These are phyloP conservation scores for Ziziphus jujuba DNA, from an alignment of 306 rosid species.

Conservation along the genomic window DNA sequence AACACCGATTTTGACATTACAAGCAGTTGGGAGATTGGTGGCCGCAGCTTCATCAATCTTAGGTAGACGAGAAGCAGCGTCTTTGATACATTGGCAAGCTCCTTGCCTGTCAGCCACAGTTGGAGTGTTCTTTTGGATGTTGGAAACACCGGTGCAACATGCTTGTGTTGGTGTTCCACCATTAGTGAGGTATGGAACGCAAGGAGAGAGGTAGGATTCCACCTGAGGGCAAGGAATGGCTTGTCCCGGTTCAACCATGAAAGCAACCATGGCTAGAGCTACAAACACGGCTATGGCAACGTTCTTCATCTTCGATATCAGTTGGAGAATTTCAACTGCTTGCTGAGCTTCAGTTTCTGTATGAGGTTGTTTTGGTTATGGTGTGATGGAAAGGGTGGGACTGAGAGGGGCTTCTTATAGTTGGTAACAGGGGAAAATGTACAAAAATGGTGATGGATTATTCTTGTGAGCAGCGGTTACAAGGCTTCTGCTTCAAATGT, in stretches of 20 bases:
- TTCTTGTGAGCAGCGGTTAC: neutral
- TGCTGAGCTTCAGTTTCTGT: neutral
- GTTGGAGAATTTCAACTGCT: neutral
- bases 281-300: neutral
- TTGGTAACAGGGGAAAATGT: neutral
- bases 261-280: neutral
- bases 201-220: neutral
- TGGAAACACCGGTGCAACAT: constrained; percentile 23
- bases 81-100: constrained; percentile 36
- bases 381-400: neutral
- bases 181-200: constrained; percentile 17
- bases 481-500: neutral
- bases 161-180: neutral
- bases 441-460: neutral
- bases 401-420: neutral
- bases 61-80: fast-evolving
- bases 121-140: constrained; percentile 9
- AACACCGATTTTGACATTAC: constrained; percentile 15
- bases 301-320: constrained; percentile 6
- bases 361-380: neutral
- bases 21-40: constrained; percentile 18
- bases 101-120: constrained; percentile 5
- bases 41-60: neutral
- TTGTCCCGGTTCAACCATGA: neutral
- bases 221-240: constrained; percentile 23